Evolutionary conservation across 805 yeast species (phyloP), one percentile per base, ranked within the genome.

Genomic region (Candida takata): DNA sequence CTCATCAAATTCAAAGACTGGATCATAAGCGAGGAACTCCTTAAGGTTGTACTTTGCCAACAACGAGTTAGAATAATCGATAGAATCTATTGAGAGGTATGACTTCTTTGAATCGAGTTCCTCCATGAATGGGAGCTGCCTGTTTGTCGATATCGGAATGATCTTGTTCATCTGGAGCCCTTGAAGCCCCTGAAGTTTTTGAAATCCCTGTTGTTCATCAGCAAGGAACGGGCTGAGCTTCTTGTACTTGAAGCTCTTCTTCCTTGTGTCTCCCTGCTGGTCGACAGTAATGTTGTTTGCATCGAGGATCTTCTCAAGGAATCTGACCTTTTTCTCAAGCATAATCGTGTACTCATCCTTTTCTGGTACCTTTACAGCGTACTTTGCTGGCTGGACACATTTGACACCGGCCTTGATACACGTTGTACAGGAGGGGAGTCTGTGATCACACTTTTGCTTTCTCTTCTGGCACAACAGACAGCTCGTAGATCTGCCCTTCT

Each of bases 401-500:
- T 67, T 60, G 6, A 69, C 75, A 23, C 74, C 77, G 2, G 84
- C 79, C 48, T 76, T 76, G 36, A 77, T 58, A 57, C 85, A 79
- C 28, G 77, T 75, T 5, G 83, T 73, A 48, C 85, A 78, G 33
- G 74, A 64, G 6, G 84, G 84, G 10, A 70, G 54, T 32, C 79
- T 62, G 37, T 77, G 83, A 45, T 79, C 84, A 58, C 85, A 78
- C 49, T 74, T 72, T 47, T 75, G 79, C 47, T 74, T 74, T 33
- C 79, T 55, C 51, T 70, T 69, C 44, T 74, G 77, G 40, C 81
- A 75, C 16, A 74, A 48, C 27, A 67, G 55, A 47, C 81, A 75
- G 3, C 79, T 70, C 6, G 77, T 69, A 9, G 78, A 72, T 35
- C 80, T 64, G 6, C 77, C 74, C 42, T 67, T 72, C 49, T 71